Conservation (phyloP, 2,329 filamentous ascomycete genomes). For the Gyromitra esculenta region DNA sequence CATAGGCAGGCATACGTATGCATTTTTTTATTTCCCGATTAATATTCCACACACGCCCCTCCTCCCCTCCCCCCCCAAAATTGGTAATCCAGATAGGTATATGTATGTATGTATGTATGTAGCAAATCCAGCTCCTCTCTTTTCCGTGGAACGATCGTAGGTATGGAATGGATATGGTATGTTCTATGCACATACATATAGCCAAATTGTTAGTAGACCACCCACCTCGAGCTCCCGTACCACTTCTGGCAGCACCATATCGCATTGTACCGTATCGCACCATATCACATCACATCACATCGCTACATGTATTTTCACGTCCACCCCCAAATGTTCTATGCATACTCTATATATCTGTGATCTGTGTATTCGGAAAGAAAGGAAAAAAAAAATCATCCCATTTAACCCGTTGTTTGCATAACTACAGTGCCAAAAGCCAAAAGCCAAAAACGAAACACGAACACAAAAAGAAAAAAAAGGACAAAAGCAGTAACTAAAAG, state of each 20-base stretch:
- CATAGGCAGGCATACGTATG: background rate
- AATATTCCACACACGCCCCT: background rate
- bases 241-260: background rate
- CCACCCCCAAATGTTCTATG: too few relatives aligned
- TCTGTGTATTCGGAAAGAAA: too few relatives aligned
- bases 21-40: background rate
- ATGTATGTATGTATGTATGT: too few relatives aligned
- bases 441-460: background rate
- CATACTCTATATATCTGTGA: too few relatives aligned
- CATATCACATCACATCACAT: background rate
- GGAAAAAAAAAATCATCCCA: background rate
- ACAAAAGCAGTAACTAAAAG: background rate
- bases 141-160: too few relatives aligned
- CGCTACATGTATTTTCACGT: background rate
- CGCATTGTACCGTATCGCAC: background rate
- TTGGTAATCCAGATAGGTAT: too few relatives aligned
- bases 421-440: background rate
- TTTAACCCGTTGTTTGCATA: conserved; percentile 37
- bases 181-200: too few relatives aligned
- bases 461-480: background rate
- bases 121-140: too few relatives aligned
- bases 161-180: too few relatives aligned
- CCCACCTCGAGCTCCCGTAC: too few relatives aligned
- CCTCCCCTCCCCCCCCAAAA: background rate
- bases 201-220: too few relatives aligned